These are phyloP conservation scores for Aegilops tauschii DNA, from an alignment of 176 grass and related monocot species.

Conservation along the genomic window DNA sequence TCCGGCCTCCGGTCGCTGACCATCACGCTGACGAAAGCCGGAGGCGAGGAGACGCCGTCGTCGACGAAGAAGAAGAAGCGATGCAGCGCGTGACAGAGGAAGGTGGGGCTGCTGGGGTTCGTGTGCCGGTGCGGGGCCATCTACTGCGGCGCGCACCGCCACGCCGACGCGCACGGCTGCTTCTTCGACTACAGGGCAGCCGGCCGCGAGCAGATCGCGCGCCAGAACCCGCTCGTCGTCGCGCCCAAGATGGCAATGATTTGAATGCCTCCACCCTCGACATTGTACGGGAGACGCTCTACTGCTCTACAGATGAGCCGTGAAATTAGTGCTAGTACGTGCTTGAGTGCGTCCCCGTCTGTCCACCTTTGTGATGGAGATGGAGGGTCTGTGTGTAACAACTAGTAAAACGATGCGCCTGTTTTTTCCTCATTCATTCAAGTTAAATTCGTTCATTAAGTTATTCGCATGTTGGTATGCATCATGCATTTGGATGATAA, in stretches of 20 bases:
- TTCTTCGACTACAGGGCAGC: neutral
- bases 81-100: neutral
- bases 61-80: neutral
- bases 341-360: too few species aligned
- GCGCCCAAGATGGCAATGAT: neutral
- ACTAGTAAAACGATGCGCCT: too few species aligned
- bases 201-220: neutral
- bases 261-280: neutral
- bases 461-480: too few species aligned
- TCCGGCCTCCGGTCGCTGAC: neutral
- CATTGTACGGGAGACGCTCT: too few species aligned
- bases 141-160: neutral
- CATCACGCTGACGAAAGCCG: neutral
- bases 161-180: neutral
- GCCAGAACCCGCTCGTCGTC: neutral
- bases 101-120: neutral
- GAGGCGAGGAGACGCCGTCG: too few species aligned
- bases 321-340: too few species aligned
- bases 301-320: too few species aligned
- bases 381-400: too few species aligned
- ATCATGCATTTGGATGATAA: too few species aligned
- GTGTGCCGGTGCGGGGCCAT: neutral
- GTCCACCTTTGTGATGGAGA: too few species aligned
- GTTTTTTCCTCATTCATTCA: too few species aligned
- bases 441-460: too few species aligned